phyloP scores from a whole-genome alignment of 768 basidiomycete species.

The Cantharellus anzutake region DNA sequence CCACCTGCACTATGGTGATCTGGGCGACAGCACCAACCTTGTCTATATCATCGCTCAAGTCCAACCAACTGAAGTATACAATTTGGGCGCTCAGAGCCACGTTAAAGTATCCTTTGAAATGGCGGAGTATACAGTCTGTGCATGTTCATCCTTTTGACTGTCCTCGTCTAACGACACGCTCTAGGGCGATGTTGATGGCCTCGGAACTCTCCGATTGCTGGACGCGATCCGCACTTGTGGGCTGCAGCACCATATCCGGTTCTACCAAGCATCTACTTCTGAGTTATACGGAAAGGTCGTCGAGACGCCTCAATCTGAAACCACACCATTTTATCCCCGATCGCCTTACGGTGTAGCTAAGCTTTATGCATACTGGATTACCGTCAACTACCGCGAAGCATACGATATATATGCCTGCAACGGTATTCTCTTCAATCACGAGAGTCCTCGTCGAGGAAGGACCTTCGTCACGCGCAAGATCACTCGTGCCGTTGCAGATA shows the following conservation, averaged over 20 bases:
- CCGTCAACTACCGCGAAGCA: conserved; percentile 82
- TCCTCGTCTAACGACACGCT: background rate
- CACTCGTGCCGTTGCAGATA: conserved; percentile 80
- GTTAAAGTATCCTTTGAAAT: conserved; percentile 99
- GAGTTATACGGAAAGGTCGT: conserved; percentile 96
- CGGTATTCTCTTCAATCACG: conserved; percentile 96
- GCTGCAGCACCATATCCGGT: conserved; percentile 77
- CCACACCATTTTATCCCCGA: conserved; percentile 96
- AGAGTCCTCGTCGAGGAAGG: conserved; percentile 83
- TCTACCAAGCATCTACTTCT: conserved; percentile 96
- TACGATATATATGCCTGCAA: conserved; percentile 96
- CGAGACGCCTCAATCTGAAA: conserved; percentile 88
- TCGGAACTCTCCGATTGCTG: conserved; percentile 87
- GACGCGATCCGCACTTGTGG: conserved; percentile 94
- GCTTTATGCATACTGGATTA: conserved; percentile 81
- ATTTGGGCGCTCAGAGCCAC: conserved; percentile 92
- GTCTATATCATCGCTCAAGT: conserved; percentile 93
- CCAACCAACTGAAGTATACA: conserved; percentile 92
- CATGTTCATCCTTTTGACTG: background rate
- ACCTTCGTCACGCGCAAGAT: conserved; percentile 97
- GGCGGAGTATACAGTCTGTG: conserved; percentile 74
- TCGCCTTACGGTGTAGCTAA: conserved; percentile 94
- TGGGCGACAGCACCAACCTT: conserved; percentile 91
- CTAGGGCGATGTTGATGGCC: conserved; percentile 77
- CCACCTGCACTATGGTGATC: conserved; percentile 79